Conservation (phyloP, 495 filamentous ascomycete species). For the Lasiosphaeria miniovina region DNA sequence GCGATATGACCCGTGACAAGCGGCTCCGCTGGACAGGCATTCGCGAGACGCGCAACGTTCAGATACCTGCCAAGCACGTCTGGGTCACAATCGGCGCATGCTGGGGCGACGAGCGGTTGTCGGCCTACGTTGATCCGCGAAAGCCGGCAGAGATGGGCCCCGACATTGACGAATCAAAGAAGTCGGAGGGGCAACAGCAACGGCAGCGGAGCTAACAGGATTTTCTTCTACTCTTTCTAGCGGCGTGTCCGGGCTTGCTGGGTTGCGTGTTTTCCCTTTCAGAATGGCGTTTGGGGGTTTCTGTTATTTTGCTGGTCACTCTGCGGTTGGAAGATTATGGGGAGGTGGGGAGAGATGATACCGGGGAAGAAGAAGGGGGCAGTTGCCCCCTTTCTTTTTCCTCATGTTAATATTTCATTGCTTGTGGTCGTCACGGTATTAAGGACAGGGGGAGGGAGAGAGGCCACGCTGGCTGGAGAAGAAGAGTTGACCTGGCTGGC, state of each 20-base stretch:
- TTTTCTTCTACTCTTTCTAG: neutral
- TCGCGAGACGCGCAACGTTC: slow-evolving; percentile 59
- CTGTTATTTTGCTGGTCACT: neutral
- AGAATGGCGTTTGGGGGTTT: no score
- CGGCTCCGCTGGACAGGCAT: slow-evolving; percentile 66
- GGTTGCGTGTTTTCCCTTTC: neutral
- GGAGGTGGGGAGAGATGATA: no score
- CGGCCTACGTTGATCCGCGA: slow-evolving; percentile 50
- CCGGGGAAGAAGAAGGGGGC: no score
- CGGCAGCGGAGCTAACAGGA: no score
- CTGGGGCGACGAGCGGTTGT: slow-evolving; percentile 61
- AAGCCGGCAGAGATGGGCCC: slow-evolving; percentile 43
- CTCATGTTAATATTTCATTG: no score
- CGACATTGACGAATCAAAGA: slow-evolving; percentile 45
- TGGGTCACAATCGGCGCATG: slow-evolving; percentile 82
- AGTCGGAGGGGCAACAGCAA: neutral
- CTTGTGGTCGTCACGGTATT: no score
- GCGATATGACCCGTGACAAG: slow-evolving; percentile 44
- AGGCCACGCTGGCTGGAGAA: no score
- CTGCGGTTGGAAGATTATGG: no score
- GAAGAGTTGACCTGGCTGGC: no score
- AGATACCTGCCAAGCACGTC: slow-evolving; percentile 62
- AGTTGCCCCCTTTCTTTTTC: no score
- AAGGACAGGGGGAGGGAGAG: no score
- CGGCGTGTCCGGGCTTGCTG: neutral